Conservation (phyloP, 768 basidiomycete species). For the Lentinus tigrinus region DNA sequence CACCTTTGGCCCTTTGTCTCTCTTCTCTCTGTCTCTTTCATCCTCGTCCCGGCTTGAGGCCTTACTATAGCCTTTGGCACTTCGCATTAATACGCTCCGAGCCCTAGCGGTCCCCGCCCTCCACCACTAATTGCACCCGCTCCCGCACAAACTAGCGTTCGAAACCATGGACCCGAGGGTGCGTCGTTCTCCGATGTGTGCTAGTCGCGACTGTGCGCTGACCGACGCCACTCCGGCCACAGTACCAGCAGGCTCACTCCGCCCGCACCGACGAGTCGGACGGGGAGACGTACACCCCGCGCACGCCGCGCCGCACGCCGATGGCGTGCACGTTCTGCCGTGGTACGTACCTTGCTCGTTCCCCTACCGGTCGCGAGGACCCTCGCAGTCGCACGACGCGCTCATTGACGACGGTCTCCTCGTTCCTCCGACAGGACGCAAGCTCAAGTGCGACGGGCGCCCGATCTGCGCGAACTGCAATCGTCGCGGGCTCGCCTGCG, state of each 20-base stretch:
- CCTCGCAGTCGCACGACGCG: neutral
- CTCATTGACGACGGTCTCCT: neutral
- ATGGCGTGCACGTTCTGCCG: constrained; percentile 80
- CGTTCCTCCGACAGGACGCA: constrained; percentile 46
- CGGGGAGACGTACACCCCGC: constrained; percentile 24
- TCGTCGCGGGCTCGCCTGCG: constrained; percentile 55
- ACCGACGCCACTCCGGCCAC: neutral
- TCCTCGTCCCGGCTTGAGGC: neutral
- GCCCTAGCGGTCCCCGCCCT: neutral
- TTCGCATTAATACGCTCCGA: neutral
- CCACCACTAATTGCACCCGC: too few species aligned
- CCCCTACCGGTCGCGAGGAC: neutral
- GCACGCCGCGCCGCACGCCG: constrained; percentile 47
- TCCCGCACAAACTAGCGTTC: neutral
- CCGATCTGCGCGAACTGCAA: constrained; percentile 69
- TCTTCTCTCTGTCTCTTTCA: neutral
- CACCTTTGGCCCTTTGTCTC: too few species aligned
- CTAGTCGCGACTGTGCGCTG: neutral
- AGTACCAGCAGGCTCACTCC: constrained; percentile 12
- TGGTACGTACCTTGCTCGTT: constrained; percentile 39
- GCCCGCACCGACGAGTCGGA: constrained; percentile 24
- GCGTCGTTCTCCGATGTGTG: neutral
- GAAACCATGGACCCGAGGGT: constrained; percentile 9
- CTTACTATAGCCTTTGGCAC: constrained; percentile 3
- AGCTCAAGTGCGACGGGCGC: constrained; percentile 73